These are phyloP conservation scores for Backusella parvicylindrica DNA, from an alignment of 192 early-diverging fungal genomes.

Conservation along the genomic window DNA sequence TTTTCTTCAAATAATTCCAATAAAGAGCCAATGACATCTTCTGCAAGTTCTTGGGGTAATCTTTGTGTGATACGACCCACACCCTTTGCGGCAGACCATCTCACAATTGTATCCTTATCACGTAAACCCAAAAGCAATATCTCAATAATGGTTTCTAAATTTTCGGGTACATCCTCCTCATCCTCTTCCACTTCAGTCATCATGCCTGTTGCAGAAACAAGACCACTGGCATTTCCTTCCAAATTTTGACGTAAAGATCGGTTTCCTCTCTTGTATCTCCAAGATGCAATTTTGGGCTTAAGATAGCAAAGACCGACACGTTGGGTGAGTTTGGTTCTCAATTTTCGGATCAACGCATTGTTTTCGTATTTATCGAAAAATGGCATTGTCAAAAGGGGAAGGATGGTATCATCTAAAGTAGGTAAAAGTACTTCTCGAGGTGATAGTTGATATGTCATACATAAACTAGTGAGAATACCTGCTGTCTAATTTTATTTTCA, in stretches of 20 bases:
- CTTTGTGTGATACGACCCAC: slow-evolving; percentile 84
- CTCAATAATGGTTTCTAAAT: slow-evolving; percentile 80
- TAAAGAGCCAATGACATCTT: slow-evolving; percentile 79
- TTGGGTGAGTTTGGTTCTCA: slow-evolving; percentile 79
- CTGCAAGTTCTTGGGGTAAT: slow-evolving; percentile 73
- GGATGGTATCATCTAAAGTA: slow-evolving; percentile 41
- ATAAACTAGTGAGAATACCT: slow-evolving; percentile 65
- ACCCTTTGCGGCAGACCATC: slow-evolving; percentile 98
- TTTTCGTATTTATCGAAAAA: slow-evolving; percentile 52
- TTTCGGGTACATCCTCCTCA: slow-evolving; percentile 77
- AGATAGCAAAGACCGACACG: slow-evolving; percentile 79
- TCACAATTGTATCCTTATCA: slow-evolving; percentile 92
- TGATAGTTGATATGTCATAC: slow-evolving; percentile 65
- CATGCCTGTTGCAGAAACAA: background rate
- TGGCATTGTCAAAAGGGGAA: slow-evolving; percentile 39
- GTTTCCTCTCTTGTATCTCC: slow-evolving; percentile 71
- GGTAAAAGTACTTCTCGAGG: slow-evolving; percentile 61
- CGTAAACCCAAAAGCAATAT: slow-evolving; percentile 79
- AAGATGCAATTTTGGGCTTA: slow-evolving; percentile 62
- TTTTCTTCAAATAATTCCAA: slow-evolving; percentile 84
- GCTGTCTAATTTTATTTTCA: slow-evolving; percentile 37
- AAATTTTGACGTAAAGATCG: slow-evolving; percentile 60
- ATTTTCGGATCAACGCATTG: slow-evolving; percentile 77
- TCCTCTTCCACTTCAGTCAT: slow-evolving; percentile 36
- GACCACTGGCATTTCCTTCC: background rate